Evolutionary conservation across 345 rosid species (phyloP), one percentile per base, ranked within the genome.

Genomic region (Punica granatum): DNA sequence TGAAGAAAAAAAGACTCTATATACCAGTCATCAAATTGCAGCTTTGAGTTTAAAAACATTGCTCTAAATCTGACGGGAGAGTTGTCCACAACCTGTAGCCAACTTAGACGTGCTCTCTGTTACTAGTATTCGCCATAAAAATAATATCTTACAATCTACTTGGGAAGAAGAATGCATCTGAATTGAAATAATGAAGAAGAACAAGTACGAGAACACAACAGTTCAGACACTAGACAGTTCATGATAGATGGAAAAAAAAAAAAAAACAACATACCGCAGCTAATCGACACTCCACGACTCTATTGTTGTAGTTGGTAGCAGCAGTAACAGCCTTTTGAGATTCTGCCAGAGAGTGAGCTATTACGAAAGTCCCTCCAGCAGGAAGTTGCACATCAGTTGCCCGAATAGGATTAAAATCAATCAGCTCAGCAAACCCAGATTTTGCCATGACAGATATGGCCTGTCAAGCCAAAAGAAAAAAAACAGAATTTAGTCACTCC

Each of bases 351-450:
- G 96, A 95, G 76, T 95, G 87, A 25, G 98, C 97, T 63, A 95
- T 92, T 36, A 95, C 86, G 78, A 95, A 95, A 70, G 87, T 88
- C 1, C 98, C 99, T n/a, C 97, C 98, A 68, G 77, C 76, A 76
- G 98, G 99, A 80, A 92, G 98, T 80, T 92, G 73, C 72, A 94
- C 96, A 70, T 94, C 99, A 63, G 98, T 94, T 77, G 96, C 99
- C 19, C 85, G 86, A 60, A 95, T 84, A 67, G 99, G 99, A 67
- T 95, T 95, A 82, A 95, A 95, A 82, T 95, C 99, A 79, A 95
- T 95, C 69, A 95, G 97, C 84, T 95, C 99, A 12, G 99, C 99
- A 83, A 95, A 95, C 30, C 98, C 99, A 69, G 77, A 51, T 81
- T 88, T 86, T 43, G 98, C 99, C 99, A 90, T 95, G 37, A 95